Evolutionary conservation across 2,329 filamentous ascomycete species (phyloP).

Genomic region (Malbranchea cinnamomea): DNA sequence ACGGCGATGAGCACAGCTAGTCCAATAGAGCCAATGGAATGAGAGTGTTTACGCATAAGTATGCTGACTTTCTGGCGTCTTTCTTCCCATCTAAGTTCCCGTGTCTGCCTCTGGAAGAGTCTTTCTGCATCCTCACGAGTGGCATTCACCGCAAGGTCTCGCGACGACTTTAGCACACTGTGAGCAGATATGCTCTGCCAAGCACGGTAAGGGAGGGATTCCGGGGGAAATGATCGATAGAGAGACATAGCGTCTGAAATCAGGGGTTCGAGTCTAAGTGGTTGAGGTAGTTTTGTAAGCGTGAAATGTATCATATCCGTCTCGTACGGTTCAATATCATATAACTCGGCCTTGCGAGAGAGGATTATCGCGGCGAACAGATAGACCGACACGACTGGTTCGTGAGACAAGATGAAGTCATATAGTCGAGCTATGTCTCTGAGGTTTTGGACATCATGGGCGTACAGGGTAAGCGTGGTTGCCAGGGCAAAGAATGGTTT

Average conservation of each 20-base stretch:
- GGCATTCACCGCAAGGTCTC: conserved; percentile 39
- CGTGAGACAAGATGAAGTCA: conserved; percentile 74
- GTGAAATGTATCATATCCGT: conserved; percentile 85
- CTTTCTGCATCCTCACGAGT: conserved; percentile 49
- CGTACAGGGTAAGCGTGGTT: conserved; percentile 90
- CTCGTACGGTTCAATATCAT: conserved; percentile 68
- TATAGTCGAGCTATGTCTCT: conserved; percentile 79
- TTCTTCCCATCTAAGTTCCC: conserved; percentile 55
- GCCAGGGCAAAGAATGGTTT: conserved; percentile 86
- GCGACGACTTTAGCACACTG: conserved; percentile 77
- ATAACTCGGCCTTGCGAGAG: conserved; percentile 65
- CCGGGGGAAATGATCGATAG: conserved; percentile 54
- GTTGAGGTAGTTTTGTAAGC: conserved; percentile 70
- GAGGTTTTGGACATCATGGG: conserved; percentile 87
- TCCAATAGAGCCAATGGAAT: conserved; percentile 46
- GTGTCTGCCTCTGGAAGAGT: conserved; percentile 56
- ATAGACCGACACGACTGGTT: conserved; percentile 82
- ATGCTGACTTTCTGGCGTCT: conserved; percentile 35
- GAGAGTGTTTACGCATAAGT: conserved; percentile 49
- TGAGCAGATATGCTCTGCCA: conserved; percentile 59
- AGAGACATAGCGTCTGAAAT: conserved; percentile 52
- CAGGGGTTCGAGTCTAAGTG: conserved; percentile 64
- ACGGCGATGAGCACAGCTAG: conserved; percentile 52
- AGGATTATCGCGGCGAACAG: conserved; percentile 82
- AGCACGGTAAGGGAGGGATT: conserved; percentile 44